A percentile compares a stretch with the other conserved stretches of the same genome.
Evolutionary conservation across 164 flowering plant species (phyloP).

Genomic region (Euptelea pleiosperma): DNA sequence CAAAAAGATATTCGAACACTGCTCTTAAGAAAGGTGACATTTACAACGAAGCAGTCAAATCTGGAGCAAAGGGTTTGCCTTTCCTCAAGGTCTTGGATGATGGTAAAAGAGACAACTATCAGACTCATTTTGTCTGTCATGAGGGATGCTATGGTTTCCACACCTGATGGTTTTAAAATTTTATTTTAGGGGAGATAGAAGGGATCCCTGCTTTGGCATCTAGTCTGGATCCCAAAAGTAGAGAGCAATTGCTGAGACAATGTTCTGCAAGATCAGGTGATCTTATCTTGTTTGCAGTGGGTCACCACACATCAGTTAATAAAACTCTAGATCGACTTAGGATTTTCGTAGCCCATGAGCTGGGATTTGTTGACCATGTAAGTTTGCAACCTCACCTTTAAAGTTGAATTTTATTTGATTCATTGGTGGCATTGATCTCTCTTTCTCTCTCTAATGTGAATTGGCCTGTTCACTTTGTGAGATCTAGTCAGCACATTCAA

Average conservation of each 20-base stretch:
- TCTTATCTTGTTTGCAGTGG: constrained; percentile 87
- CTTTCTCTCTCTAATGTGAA: constrained; percentile 6
- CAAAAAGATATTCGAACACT: constrained; percentile 72
- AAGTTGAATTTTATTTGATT: not conserved
- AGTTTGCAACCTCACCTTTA: constrained; percentile 22
- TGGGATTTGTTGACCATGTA: constrained; percentile 77
- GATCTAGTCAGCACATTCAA: constrained; percentile 70
- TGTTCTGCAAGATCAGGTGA: constrained; percentile 75
- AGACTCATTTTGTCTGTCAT: not conserved
- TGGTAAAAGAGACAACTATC: constrained; percentile 39
- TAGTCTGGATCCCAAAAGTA: constrained; percentile 47
- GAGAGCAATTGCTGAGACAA: constrained; percentile 43
- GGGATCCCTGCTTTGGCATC: constrained; percentile 78
- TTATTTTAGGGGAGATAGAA: constrained; percentile 55
- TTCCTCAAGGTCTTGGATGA: constrained; percentile 73
- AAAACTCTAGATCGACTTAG: constrained; percentile 80
- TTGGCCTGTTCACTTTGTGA: constrained; percentile 8
- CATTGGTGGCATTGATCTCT: not conserved
- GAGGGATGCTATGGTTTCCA: constrained; percentile 3
- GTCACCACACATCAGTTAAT: constrained; percentile 62
- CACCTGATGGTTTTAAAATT: constrained; percentile 4
- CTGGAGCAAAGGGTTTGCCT: constrained; percentile 96
- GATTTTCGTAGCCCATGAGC: constrained; percentile 54
- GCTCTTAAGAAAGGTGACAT: constrained; percentile 89
- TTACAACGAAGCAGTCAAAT: constrained; percentile 73